Evolutionary conservation across 2,329 filamentous ascomycete species (phyloP).

Genomic region (Alternaria gansuensis): DNA sequence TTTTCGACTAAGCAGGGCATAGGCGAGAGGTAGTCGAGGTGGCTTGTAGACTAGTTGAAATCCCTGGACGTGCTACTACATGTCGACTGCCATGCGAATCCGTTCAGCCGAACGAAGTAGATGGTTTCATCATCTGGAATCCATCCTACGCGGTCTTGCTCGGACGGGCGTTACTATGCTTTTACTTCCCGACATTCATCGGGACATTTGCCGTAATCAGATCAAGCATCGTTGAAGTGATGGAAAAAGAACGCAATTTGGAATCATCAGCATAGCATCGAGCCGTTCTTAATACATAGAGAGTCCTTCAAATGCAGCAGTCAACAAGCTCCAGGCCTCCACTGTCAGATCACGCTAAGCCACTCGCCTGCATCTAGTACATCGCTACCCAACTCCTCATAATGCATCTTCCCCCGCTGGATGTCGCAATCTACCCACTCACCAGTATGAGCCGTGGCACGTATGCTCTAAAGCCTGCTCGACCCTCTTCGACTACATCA

Average conservation of each 20-base stretch:
- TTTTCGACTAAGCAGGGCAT: slow-evolving; percentile 27
- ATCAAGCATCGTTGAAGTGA: slow-evolving; percentile 1
- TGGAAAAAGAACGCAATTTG: neutral
- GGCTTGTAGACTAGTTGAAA: slow-evolving; percentile 22
- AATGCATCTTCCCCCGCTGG: slow-evolving; percentile 52
- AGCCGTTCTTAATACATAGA: slow-evolving; percentile 26
- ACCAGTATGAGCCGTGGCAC: slow-evolving; percentile 49
- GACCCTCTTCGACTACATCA: slow-evolving; percentile 36
- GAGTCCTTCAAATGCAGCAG: slow-evolving; percentile 33
- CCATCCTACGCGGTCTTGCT: slow-evolving; percentile 34
- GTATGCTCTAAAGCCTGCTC: slow-evolving; percentile 35
- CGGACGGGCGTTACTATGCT: slow-evolving; percentile 25
- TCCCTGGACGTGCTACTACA: slow-evolving; percentile 22
- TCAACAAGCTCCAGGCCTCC: slow-evolving; percentile 19
- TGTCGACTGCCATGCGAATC: slow-evolving; percentile 15
- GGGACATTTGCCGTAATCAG: slow-evolving; percentile 7
- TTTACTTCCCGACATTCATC: slow-evolving; percentile 16
- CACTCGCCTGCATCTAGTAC: slow-evolving; percentile 23
- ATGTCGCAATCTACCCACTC: slow-evolving; percentile 45
- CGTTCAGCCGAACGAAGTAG: slow-evolving; percentile 17
- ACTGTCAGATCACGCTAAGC: slow-evolving; percentile 31
- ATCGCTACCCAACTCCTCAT: slow-evolving; percentile 30
- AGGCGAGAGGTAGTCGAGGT: slow-evolving; percentile 30
- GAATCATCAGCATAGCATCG: neutral
- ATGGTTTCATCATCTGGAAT: slow-evolving; percentile 19